Evolutionary conservation across 163 green algal genomes (phyloP), one percentile per base, ranked within the genome.

Genomic region (Botryococcus braunii): DNA sequence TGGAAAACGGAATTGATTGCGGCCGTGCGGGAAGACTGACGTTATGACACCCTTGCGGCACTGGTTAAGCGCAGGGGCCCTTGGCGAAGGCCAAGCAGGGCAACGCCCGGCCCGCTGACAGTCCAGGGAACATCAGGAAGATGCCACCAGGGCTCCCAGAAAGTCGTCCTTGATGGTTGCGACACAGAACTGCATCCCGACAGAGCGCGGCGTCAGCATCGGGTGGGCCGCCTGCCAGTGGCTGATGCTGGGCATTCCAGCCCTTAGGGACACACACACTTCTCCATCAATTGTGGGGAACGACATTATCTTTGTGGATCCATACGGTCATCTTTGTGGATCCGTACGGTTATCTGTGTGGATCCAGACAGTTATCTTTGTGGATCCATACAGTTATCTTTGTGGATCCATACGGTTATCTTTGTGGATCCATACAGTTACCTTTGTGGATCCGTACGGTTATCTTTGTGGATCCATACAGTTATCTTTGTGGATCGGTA

Each of bases 151-250:
- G n/a, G n/a, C 81, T 0, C 89, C 89, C 34, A 96, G 68, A 68
- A 84, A 95, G 60, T 96, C 85, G 23, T 93, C 89, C 68, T 91
- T 93, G 60, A 96, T 93, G 9, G 85, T 90, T 6, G 79, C 90
- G 17, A 96, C 88, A 27, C 86, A 92, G 76, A 91, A 93, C 84
- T 94, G 83, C 61, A 75, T 31, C 1, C 37, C 5, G 38, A 48
- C 3, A 34, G 52, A 29, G 9, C 23, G 6, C 32, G 43, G 25
- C 29, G 29, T 69, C 61, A 52, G 50, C 50, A 21, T 25, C 7
- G 34, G 21, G 13, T 55, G 46, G 46, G 46, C 11, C 50, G 23
- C 50, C 17, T 25, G 34, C 50, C 31, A 25, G 50, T 25, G 7
- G 17, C 7, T 9, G 17, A 11, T 9, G 50, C 50, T 21, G 7